phyloP scores from a whole-genome alignment of 257 asterid species.

The Perilla frutescens region DNA sequence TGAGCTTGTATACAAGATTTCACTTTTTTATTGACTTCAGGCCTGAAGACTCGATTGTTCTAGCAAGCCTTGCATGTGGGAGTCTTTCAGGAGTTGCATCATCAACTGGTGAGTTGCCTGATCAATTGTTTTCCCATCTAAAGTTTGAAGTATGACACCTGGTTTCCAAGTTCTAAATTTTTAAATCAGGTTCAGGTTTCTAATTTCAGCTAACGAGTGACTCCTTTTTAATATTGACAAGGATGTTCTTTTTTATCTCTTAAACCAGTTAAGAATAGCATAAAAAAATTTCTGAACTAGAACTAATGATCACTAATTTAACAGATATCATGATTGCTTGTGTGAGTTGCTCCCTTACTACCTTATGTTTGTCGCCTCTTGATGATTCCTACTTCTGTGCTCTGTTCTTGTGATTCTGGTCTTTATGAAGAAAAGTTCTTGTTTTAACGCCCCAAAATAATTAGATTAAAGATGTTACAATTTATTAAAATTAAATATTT shows the following conservation, averaged over 20 bases:
- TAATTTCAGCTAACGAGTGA: constrained; percentile 9
- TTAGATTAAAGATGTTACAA: no score
- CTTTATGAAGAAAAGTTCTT: background rate
- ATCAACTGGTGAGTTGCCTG: constrained; percentile 68
- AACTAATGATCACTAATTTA: background rate
- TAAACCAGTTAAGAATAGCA: background rate
- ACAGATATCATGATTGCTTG: constrained; percentile 5
- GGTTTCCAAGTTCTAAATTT: background rate
- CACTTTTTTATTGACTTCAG: constrained; percentile 45
- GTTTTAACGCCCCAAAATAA: no score
- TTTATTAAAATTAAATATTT: no score
- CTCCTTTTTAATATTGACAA: background rate
- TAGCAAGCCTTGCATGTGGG: constrained; percentile 85
- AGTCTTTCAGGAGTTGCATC: constrained; percentile 88
- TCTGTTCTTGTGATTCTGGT: constrained; percentile 26
- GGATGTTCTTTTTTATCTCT: background rate
- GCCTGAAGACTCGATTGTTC: constrained; percentile 69
- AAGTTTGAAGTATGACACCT: constrained; percentile 2
- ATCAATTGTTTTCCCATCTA: constrained; percentile 25
- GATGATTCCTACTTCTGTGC: background rate
- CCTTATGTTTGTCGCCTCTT: background rate
- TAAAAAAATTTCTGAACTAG: background rate
- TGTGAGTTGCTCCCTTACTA: background rate
- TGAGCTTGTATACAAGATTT: constrained; percentile 29
- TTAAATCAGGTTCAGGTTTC: constrained; percentile 7